Evolutionary conservation across 1,139 yeast genomes (phyloP).

Genomic region (Yamadazyma oceani): DNA sequence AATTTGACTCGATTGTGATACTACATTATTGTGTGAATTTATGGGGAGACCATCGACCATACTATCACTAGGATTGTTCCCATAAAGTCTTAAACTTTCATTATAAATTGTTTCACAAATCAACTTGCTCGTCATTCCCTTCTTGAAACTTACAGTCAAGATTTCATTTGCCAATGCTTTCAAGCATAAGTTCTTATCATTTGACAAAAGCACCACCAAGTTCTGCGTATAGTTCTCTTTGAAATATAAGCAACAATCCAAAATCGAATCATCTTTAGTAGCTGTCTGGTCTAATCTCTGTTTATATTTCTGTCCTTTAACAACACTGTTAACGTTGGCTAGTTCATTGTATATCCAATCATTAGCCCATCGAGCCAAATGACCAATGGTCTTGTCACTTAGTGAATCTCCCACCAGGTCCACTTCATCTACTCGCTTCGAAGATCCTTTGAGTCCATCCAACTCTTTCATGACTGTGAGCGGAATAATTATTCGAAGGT

Average conservation of each 20-base stretch:
- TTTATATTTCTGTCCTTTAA: slow-evolving; percentile 63
- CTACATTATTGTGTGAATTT: too few relatives aligned
- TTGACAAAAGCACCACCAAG: slow-evolving; percentile 67
- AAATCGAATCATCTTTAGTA: slow-evolving; percentile 74
- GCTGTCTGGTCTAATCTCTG: slow-evolving; percentile 49
- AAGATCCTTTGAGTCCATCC: slow-evolving; percentile 69
- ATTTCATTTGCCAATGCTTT: slow-evolving; percentile 72
- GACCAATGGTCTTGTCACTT: slow-evolving; percentile 43
- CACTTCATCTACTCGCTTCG: slow-evolving; percentile 14
- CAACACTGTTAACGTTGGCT: slow-evolving; percentile 49
- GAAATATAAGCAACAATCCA: slow-evolving; percentile 80
- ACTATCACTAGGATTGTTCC: neutral
- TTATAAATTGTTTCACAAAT: slow-evolving; percentile 52
- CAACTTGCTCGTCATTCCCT: slow-evolving; percentile 57
- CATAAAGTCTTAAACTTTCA: slow-evolving; percentile 29
- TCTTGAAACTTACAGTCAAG: slow-evolving; percentile 63
- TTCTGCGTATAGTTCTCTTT: slow-evolving; percentile 37
- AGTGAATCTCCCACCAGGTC: slow-evolving; percentile 5
- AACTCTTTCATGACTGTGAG: slow-evolving; percentile 68
- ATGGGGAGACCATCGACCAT: too few relatives aligned
- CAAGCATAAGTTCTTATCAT: slow-evolving; percentile 79
- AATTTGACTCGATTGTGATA: too few relatives aligned
- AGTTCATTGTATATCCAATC: slow-evolving; percentile 73
- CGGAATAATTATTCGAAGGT: slow-evolving; percentile 64
- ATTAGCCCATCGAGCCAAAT: slow-evolving; percentile 70